phyloP scores from a whole-genome alignment of 2,329 filamentous ascomycete genomes.

The Fusarium proliferatum region DNA sequence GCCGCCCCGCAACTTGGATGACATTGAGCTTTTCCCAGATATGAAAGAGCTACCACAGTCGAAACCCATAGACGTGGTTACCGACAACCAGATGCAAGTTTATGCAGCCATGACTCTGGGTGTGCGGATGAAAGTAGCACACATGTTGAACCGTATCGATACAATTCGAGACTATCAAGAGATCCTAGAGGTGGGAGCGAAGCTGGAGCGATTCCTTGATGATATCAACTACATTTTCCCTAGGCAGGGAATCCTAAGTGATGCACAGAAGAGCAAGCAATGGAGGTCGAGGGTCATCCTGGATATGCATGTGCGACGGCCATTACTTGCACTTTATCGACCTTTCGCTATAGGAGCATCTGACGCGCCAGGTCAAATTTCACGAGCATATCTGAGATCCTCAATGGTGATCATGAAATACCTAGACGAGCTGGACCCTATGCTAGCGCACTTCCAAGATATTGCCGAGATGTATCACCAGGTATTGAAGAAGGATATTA shows the following conservation, averaged over 20 bases:
- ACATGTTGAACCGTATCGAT: slow-evolving; percentile 64
- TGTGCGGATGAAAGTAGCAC: slow-evolving; percentile 61
- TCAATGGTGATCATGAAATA: slow-evolving; percentile 67
- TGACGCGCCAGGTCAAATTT: slow-evolving; percentile 63
- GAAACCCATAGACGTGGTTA: slow-evolving; percentile 63
- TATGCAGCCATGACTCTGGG: slow-evolving; percentile 64
- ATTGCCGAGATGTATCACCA: slow-evolving; percentile 65
- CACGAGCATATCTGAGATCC: slow-evolving; percentile 63
- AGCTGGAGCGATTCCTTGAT: slow-evolving; percentile 64
- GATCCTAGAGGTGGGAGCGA: slow-evolving; percentile 64
- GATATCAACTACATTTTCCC: slow-evolving; percentile 66
- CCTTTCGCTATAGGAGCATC: slow-evolving; percentile 64
- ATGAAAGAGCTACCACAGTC: slow-evolving; percentile 61
- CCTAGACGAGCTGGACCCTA: slow-evolving; percentile 64
- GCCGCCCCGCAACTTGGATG: slow-evolving; percentile 65
- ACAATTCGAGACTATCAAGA: slow-evolving; percentile 64
- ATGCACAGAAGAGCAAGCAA: slow-evolving; percentile 59
- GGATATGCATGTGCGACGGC: slow-evolving; percentile 65
- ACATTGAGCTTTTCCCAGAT: slow-evolving; percentile 59
- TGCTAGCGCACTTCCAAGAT: slow-evolving; percentile 58
- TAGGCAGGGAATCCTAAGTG: slow-evolving; percentile 55
- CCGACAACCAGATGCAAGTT: slow-evolving; percentile 65
- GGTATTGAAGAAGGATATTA: slow-evolving; percentile 64
- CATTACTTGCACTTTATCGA: slow-evolving; percentile 64
- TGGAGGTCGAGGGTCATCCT: slow-evolving; percentile 64